These are phyloP conservation scores for Aspergillus sp. DNA, from an alignment of 2,329 filamentous ascomycete genomes.

Conservation along the genomic window DNA sequence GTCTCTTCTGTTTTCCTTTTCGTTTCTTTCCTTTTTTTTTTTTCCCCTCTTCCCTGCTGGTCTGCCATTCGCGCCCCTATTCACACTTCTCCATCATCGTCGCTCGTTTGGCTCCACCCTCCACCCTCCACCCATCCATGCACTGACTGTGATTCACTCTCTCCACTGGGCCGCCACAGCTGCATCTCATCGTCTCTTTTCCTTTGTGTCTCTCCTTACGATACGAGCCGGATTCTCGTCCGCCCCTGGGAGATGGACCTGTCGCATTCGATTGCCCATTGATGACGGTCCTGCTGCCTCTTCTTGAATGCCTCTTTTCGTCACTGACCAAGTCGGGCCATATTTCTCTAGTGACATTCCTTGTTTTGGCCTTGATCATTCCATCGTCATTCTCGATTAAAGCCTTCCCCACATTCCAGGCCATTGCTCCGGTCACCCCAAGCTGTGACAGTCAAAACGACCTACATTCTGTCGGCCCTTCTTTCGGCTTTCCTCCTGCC, in stretches of 20 bases:
- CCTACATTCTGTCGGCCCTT: background rate
- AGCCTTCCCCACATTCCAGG: constrained; percentile 19
- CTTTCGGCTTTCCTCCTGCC: background rate
- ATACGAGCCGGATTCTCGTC: background rate
- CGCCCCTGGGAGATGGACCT: background rate
- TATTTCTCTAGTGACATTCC: background rate
- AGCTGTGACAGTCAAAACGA: background rate
- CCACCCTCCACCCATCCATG: background rate
- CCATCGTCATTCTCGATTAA: constrained; percentile 3
- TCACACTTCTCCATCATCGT: background rate
- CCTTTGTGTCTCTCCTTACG: background rate
- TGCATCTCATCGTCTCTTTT: background rate
- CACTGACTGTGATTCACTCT: background rate
- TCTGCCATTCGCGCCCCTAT: background rate
- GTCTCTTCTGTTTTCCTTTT: background rate
- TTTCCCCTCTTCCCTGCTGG: no score
- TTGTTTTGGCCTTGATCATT: background rate
- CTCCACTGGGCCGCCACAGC: background rate
- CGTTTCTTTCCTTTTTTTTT: background rate
- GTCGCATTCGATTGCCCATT: background rate
- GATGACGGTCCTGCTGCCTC: background rate
- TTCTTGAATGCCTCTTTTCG: background rate
- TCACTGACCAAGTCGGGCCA: background rate
- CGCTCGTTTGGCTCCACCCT: background rate
- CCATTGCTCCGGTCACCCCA: constrained; percentile 10